Conservation (phyloP, 2,329 filamentous ascomycete genomes). For the Diaporthe helianthi region DNA sequence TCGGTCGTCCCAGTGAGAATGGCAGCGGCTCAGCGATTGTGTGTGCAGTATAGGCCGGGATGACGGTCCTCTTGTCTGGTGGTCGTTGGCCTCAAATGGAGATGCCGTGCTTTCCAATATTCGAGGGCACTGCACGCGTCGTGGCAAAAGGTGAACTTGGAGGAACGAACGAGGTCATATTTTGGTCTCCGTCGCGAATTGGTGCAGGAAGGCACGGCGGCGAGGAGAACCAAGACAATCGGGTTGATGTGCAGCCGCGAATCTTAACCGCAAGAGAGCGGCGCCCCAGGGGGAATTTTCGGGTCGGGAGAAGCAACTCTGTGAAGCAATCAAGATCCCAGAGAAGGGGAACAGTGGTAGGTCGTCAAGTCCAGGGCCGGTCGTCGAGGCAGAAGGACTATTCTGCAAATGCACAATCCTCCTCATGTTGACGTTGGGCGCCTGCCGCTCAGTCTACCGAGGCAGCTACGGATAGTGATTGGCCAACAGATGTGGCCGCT, state of each 20-base stretch:
- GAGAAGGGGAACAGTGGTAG: constrained; percentile 5
- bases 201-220: neutral
- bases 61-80: neutral
- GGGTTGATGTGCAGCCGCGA: neutral
- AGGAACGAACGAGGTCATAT: constrained; percentile 18
- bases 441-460: constrained; percentile 13
- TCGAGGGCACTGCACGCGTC: constrained; percentile 3
- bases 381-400: neutral
- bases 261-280: neutral
- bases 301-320: neutral
- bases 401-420: constrained; percentile 6
- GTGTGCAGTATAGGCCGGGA: neutral
- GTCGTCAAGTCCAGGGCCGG: constrained; percentile 5
- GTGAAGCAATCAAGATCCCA: constrained; percentile 17
- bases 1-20: neutral
- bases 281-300: neutral
- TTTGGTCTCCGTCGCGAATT: constrained; percentile 14
- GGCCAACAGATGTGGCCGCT: constrained; percentile 10
- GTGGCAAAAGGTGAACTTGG: neutral
- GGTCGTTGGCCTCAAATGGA: neutral
- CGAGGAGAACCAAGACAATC: neutral
- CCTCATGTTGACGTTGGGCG: constrained; percentile 22
- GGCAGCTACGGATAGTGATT: constrained; percentile 6
- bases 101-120: neutral
- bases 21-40: neutral